Evolutionary conservation across 768 basidiomycete species (phyloP).

Genomic region (Rhizopogon roseolus): DNA sequence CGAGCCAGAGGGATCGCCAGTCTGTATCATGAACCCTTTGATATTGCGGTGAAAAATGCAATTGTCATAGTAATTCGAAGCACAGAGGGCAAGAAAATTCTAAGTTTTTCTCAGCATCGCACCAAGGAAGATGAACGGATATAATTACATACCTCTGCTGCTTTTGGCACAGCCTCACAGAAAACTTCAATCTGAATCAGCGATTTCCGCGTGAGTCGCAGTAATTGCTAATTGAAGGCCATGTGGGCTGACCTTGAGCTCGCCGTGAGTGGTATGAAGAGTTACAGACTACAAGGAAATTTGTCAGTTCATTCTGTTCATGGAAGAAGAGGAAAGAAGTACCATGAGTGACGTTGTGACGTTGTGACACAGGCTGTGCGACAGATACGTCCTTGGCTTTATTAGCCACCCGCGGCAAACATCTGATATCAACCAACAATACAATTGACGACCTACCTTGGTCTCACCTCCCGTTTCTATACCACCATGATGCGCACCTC

Average conservation of each 20-base stretch:
- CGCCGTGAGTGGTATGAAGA: conserved; percentile 89
- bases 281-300: conserved; percentile 72
- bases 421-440: not conserved
- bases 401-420: not conserved
- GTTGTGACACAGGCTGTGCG: conserved; percentile 10
- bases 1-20: conserved; percentile 82
- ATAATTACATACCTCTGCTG: conserved; percentile 70
- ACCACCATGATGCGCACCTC: conserved; percentile 58
- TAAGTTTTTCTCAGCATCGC: conserved; percentile 23
- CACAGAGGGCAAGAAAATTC: conserved; percentile 96
- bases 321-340: conserved; percentile 13
- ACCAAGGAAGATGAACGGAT: not conserved
- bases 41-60: conserved; percentile 93
- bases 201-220: not conserved
- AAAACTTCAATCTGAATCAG: conserved; percentile 81
- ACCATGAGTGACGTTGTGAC: conserved; percentile 18
- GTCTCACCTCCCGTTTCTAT: conserved; percentile 24
- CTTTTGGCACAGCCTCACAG: conserved; percentile 93
- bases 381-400: conserved; percentile 14
- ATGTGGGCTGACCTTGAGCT: conserved; percentile 69
- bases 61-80: conserved; percentile 80
- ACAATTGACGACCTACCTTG: conserved; percentile 11
- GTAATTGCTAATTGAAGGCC: not conserved
- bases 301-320: conserved; percentile 12
- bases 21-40: conserved; percentile 94